phyloP scores from a whole-genome alignment of 768 basidiomycete species.

The Xerocomus spinulosus region DNA sequence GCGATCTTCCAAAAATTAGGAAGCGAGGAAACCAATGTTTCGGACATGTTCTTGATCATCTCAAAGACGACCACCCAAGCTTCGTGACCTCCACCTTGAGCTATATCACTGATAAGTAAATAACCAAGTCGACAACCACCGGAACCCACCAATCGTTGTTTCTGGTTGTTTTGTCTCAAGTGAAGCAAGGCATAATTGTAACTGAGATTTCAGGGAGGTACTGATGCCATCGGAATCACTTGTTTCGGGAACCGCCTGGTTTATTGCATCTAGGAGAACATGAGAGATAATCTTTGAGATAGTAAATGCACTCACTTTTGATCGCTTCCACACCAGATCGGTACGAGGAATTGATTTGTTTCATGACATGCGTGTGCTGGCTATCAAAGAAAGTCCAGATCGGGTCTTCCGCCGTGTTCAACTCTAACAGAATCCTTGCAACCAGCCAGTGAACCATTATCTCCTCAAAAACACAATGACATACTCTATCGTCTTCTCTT shows the following conservation, averaged over 20 bases:
- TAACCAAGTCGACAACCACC: background rate
- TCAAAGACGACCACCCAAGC: constrained; percentile 78
- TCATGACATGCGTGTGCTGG: constrained; percentile 83
- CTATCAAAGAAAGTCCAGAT: constrained; percentile 95
- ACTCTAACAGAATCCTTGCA: constrained; percentile 77
- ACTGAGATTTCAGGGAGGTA: constrained; percentile 46
- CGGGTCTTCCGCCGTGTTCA: constrained; percentile 84
- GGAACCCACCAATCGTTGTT: constrained; percentile 47
- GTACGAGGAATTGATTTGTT: constrained; percentile 66
- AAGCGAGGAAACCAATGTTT: constrained; percentile 75
- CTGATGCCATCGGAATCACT: constrained; percentile 37
- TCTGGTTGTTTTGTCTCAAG: constrained; percentile 66
- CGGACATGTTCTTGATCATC: constrained; percentile 84
- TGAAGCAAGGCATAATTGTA: constrained; percentile 56
- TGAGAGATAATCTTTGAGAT: constrained; percentile 5
- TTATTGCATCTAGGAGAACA: constrained; percentile 39
- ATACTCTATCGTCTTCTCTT: constrained; percentile 95
- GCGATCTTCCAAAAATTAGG: constrained; percentile 95
- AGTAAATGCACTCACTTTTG: constrained; percentile 34
- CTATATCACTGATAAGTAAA: constrained; percentile 35
- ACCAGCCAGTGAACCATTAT: constrained; percentile 8
- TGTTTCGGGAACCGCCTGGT: constrained; percentile 36
- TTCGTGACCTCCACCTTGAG: constrained; percentile 64
- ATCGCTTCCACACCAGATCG: constrained; percentile 47
- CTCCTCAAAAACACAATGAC: constrained; percentile 25